These are phyloP conservation scores for Vitis hybrid DNA, from an alignment of 177 flowering plant species.

Conservation along the genomic window DNA sequence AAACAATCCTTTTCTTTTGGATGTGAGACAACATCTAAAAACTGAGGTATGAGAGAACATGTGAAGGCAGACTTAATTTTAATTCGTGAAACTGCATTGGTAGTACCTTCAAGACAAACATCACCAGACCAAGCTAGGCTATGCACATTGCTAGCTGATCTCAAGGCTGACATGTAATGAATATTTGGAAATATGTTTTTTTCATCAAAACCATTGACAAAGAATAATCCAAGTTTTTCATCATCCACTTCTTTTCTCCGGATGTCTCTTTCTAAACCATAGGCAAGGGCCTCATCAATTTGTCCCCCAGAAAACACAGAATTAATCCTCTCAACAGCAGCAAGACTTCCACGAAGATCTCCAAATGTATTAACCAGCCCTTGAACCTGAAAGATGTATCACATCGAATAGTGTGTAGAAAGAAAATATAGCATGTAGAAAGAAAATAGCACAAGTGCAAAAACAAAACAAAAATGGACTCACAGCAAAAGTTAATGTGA, in stretches of 20 bases:
- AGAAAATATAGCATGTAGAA: constrained; percentile 12
- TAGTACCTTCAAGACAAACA: constrained; percentile 87
- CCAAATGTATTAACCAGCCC: constrained; percentile 94
- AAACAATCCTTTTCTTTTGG: no score
- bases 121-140: constrained; percentile 78
- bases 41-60: not conserved
- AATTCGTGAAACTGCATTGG: not conserved
- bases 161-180: constrained; percentile 65
- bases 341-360: constrained; percentile 87
- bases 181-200: constrained; percentile 26
- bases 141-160: constrained; percentile 52
- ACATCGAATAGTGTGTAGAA: constrained; percentile 13
- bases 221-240: constrained; percentile 50
- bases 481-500: constrained; percentile 95
- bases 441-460: constrained; percentile 1
- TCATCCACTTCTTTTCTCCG: constrained; percentile 37
- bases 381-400: constrained; percentile 67
- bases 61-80: not conserved
- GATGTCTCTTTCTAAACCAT: constrained; percentile 81
- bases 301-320: constrained; percentile 70
- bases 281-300: constrained; percentile 82
- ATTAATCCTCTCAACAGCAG: constrained; percentile 91
- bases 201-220: constrained; percentile 33
- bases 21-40: no score
- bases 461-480: constrained; percentile 29